Conservation (phyloP, 176 grass and related monocot genomes). For the Oryza glaberrima region DNA sequence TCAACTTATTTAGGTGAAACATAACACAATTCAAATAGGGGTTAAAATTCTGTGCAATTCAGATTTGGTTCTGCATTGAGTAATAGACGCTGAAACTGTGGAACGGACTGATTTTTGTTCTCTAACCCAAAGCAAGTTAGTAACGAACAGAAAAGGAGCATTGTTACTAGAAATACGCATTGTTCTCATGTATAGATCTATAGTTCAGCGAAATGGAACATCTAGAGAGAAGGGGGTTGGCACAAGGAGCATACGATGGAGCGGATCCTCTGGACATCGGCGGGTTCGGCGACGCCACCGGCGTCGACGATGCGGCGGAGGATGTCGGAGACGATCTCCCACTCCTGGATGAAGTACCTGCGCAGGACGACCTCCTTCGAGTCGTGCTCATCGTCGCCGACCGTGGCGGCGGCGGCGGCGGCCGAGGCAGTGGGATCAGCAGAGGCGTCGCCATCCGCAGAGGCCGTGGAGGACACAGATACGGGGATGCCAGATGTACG, state of each 20-base stretch:
- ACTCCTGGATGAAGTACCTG: slow-evolving; percentile 90
- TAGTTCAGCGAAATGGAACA: slow-evolving; percentile 24
- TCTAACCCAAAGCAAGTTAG: not conserved
- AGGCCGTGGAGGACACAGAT: not conserved
- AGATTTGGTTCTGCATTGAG: slow-evolving; percentile 18
- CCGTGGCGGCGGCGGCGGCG: not conserved
- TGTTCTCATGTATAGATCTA: slow-evolving; percentile 29
- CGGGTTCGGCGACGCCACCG: slow-evolving; percentile 59
- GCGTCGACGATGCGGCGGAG: slow-evolving; percentile 61
- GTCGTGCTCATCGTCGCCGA: slow-evolving; percentile 67
- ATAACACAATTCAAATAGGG: not conserved
- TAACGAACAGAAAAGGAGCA: slow-evolving; percentile 19
- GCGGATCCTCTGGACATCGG: slow-evolving; percentile 76
- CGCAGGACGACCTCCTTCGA: slow-evolving; percentile 80
- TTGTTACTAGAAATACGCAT: not conserved
- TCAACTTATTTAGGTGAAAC: not conserved
- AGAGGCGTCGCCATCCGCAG: slow-evolving; percentile 24
- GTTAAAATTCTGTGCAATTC: not conserved
- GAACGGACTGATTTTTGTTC: not conserved
- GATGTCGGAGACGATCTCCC: slow-evolving; percentile 64
- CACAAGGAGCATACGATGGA: slow-evolving; percentile 70
- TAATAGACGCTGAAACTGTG: slow-evolving; percentile 4
- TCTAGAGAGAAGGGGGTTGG: not conserved
- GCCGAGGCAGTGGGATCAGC: slow-evolving; percentile 35
- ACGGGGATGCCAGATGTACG: not conserved